Evolutionary conservation across 2,329 filamentous ascomycete species (phyloP).

Genomic region (Dothistroma septosporum): DNA sequence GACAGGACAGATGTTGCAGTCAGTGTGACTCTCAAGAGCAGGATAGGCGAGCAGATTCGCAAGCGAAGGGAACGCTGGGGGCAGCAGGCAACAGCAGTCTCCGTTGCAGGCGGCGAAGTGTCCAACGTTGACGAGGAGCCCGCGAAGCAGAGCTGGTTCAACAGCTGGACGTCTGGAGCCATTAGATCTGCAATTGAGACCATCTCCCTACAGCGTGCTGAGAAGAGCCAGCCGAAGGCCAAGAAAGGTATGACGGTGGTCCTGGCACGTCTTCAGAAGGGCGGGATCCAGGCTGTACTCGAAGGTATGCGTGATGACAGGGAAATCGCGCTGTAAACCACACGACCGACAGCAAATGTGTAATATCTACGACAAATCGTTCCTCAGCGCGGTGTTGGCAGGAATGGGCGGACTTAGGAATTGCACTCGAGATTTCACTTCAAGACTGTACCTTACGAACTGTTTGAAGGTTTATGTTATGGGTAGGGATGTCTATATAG

Average conservation of each 20-base stretch:
- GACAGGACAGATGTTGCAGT: slow-evolving; percentile 64
- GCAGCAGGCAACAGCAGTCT: slow-evolving; percentile 38
- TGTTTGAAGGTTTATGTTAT: slow-evolving; percentile 2
- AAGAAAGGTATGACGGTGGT: slow-evolving; percentile 80
- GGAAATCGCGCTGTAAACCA: slow-evolving; percentile 19
- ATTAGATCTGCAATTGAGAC: slow-evolving; percentile 76
- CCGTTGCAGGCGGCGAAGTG: slow-evolving; percentile 34
- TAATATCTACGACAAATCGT: not conserved
- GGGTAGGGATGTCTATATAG: slow-evolving; percentile 7
- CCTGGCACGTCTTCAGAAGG: slow-evolving; percentile 64
- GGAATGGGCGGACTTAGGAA: slow-evolving; percentile 4
- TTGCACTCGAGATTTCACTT: not conserved
- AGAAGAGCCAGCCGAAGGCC: slow-evolving; percentile 73
- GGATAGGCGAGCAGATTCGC: slow-evolving; percentile 65
- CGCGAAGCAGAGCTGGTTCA: slow-evolving; percentile 54
- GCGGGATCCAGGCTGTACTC: slow-evolving; percentile 64
- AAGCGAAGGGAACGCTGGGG: slow-evolving; percentile 46
- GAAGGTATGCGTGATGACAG: slow-evolving; percentile 64
- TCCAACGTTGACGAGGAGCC: slow-evolving; percentile 40
- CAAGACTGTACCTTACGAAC: slow-evolving; percentile 3
- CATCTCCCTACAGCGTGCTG: slow-evolving; percentile 71
- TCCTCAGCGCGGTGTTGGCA: slow-evolving; percentile 16
- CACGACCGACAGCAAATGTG: slow-evolving; percentile 1
- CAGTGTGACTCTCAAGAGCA: slow-evolving; percentile 68
- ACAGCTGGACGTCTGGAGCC: slow-evolving; percentile 63